phyloP scores from a whole-genome alignment of 2,329 filamentous ascomycete species.

The Ophiostoma montium region DNA sequence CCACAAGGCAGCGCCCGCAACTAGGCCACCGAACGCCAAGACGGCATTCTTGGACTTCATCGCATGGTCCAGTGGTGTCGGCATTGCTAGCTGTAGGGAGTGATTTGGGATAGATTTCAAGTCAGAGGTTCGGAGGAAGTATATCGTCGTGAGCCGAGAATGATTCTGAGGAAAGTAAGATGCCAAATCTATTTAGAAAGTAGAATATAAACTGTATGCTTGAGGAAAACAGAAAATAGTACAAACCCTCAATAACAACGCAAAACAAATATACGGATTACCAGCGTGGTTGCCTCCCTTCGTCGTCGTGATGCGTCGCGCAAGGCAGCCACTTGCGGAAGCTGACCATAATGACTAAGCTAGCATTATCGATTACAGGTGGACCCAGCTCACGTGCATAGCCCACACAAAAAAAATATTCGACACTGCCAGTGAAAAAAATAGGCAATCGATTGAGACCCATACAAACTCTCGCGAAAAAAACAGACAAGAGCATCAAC shows the following conservation, averaged over 20 bases:
- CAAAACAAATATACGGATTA: neutral
- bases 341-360: neutral
- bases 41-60: conserved; percentile 62
- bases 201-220: neutral
- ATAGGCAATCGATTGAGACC: neutral
- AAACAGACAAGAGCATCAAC: neutral
- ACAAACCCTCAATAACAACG: neutral
- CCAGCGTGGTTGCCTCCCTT: conserved; percentile 1
- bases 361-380: neutral
- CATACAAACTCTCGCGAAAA: conserved; percentile 1
- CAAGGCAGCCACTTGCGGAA: conserved; percentile 1
- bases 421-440: conserved; percentile 1
- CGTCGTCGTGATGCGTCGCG: neutral
- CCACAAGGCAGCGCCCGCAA: conserved; percentile 71
- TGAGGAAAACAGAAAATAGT: neutral
- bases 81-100: conserved; percentile 31
- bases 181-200: neutral
- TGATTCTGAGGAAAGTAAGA: too few species aligned
- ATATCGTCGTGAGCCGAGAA: too few species aligned
- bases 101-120: neutral
- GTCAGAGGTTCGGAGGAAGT: too few species aligned
- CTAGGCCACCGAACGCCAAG: conserved; percentile 64
- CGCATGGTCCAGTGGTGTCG: conserved; percentile 53
- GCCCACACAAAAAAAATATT: conserved; percentile 12
- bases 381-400: conserved; percentile 9